Evolutionary conservation across 768 basidiomycete genomes (phyloP).

Genomic region (Suillus tomentosus): DNA sequence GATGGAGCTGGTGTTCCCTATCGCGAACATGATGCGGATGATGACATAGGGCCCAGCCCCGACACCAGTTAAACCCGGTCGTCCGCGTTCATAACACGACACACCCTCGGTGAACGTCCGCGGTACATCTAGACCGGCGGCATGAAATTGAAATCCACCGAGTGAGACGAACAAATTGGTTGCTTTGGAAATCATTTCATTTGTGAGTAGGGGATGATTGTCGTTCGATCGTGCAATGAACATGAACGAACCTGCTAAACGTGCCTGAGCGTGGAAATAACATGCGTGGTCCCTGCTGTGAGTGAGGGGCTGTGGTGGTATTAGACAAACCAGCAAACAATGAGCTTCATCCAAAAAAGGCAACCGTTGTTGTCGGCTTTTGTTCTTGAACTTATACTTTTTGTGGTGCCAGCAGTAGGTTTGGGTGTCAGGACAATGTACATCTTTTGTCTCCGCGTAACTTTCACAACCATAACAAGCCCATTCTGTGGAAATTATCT

Average conservation of each 20-base stretch:
- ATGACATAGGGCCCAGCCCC: neutral
- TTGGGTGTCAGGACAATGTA: neutral
- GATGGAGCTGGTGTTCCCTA: neutral
- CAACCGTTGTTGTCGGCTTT: constrained; percentile 22
- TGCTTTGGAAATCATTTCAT: neutral
- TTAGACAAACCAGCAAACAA: neutral
- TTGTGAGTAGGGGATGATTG: constrained; percentile 3
- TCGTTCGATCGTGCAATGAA: neutral
- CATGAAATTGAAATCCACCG: neutral
- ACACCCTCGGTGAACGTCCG: neutral
- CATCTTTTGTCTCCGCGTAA: constrained; percentile 2
- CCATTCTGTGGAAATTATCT: neutral
- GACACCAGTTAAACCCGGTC: neutral
- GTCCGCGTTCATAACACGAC: neutral
- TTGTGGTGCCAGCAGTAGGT: neutral
- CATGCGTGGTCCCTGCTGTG: neutral
- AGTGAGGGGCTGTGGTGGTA: neutral
- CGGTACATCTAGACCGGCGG: neutral
- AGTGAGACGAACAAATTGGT: neutral
- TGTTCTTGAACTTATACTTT: neutral
- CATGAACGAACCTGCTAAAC: neutral
- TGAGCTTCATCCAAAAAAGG: constrained; percentile 18
- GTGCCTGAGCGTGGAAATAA: constrained; percentile 5
- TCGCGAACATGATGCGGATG: neutral
- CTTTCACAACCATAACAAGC: neutral